Base-by-base conservation (phyloP, 1,284 basidiomycete genomes). In the Rhizopogon hawkerae region DNA sequence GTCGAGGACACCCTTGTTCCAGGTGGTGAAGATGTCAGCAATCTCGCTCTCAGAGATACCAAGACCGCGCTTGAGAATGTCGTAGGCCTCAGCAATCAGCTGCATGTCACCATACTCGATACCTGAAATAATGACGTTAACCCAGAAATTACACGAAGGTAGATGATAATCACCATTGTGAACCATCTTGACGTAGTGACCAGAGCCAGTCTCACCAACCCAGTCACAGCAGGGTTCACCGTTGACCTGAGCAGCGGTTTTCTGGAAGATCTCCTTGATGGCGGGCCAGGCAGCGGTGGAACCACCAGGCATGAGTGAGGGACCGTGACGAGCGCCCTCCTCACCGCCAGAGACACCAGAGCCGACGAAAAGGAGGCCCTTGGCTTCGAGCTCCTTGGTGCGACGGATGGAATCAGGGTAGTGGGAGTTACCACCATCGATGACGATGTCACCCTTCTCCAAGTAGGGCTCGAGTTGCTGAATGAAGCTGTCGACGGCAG, bases 101-200 rank as follows among this genome's bases (percentile, higher is more conserved):
- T 98, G 96, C 96, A 99, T 99, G 76, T 99, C 96, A 72, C 96
- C 96, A 72, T 98, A 99, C 72, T 97, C 93, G 70, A 97, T 97
- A 77, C 92, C 87, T 89, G 43, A 0, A 13, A 45, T 42, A 9
- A 23, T 35, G 10, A 18, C 50, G 43, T 59, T 53, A 44, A 24
- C 26, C 38, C 35, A 55, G n/a, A 54, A 53, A 46, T 44, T 31
- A 52, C 44, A 53, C 53, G 41, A 52, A 35, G 35, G 49, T 11
- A 46, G 35, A 24, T 37, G 48, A 58, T 49, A 63, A 64, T 69
- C 72, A 84, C 91, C 93, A 64, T 97, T 97, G 81, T 97, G 96
- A 56, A 98, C 96, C 95, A 98, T 94, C 81, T 96, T 97, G 68
- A 94, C 89, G 68, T 93, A 95, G 78, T 94, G 92, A 42, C 92